phyloP scores from a whole-genome alignment of 2,329 filamentous ascomycete species.

The Xylariaceae sp. region DNA sequence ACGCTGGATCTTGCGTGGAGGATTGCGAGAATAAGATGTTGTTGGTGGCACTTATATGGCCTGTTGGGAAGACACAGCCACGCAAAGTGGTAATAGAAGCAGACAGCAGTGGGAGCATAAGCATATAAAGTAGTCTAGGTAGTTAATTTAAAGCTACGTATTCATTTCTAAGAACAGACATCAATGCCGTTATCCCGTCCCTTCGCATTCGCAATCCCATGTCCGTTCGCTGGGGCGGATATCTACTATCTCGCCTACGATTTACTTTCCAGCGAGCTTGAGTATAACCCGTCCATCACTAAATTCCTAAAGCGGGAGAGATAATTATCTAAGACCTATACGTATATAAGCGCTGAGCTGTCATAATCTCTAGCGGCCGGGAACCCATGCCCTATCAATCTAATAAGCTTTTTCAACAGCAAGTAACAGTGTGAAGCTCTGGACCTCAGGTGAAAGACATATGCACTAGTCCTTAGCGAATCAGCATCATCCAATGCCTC shows the following conservation, averaged over 20 bases:
- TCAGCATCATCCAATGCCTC: conserved; percentile 1
- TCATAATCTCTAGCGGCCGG: conserved; percentile 4
- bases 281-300: neutral
- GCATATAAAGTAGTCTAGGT: no score
- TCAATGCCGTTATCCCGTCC: conserved; percentile 15
- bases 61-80: no score
- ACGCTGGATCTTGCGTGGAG: neutral
- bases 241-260: neutral
- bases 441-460: neutral
- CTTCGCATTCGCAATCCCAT: neutral
- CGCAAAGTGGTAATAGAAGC: no score
- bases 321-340: neutral
- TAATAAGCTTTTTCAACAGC: neutral
- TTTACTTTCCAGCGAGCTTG: conserved; percentile 9
- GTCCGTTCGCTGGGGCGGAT: no score
- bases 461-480: conserved; percentile 12
- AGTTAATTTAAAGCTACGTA: no score
- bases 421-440: neutral
- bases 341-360: conserved; percentile 19
- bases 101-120: no score
- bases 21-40: no score
- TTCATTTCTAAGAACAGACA: no score
- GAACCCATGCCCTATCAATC: no score
- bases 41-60: no score
- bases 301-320: neutral